Evolutionary conservation across 345 rosid genomes (phyloP).

Genomic region (Balakata baccata): DNA sequence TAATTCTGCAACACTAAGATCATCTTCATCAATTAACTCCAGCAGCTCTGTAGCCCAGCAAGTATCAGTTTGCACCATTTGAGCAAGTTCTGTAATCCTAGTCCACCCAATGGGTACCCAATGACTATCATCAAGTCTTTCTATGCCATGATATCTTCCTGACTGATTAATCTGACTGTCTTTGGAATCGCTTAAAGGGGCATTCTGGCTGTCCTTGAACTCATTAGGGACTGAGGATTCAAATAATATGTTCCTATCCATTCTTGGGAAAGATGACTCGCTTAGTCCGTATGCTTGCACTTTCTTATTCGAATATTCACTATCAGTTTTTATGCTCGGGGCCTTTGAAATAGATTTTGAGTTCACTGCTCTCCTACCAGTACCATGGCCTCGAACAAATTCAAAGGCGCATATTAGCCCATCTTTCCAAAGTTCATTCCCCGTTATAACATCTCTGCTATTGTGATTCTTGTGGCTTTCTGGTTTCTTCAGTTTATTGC

Average conservation of each 20-base stretch:
- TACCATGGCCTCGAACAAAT: slow-evolving; percentile 42
- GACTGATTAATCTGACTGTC: slow-evolving; percentile 33
- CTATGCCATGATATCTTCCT: slow-evolving; percentile 31
- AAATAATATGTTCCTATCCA: slow-evolving; percentile 24
- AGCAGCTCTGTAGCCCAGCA: slow-evolving; percentile 56
- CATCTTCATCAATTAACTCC: slow-evolving; percentile 51
- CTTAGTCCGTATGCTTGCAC: slow-evolving; percentile 24
- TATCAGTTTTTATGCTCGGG: slow-evolving; percentile 12
- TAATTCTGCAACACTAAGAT: slow-evolving; percentile 78
- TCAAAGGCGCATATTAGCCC: slow-evolving; percentile 94
- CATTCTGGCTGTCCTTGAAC: slow-evolving; percentile 26
- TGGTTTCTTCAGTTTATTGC: slow-evolving; percentile 27
- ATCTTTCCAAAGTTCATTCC: slow-evolving; percentile 72
- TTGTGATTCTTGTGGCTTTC: slow-evolving; percentile 23
- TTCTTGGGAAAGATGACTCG: slow-evolving; percentile 27
- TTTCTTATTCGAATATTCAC: slow-evolving; percentile 23
- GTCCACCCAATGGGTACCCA: slow-evolving; percentile 96
- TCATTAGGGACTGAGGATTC: slow-evolving; percentile 26
- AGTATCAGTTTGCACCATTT: slow-evolving; percentile 59
- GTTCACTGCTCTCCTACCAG: slow-evolving; percentile 19
- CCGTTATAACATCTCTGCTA: slow-evolving; percentile 40
- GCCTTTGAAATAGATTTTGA: slow-evolving; percentile 31
- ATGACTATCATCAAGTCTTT: slow-evolving; percentile 53
- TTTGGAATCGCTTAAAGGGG: slow-evolving; percentile 36
- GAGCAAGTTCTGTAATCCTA: slow-evolving; percentile 68